A percentile compares a stretch with the other conserved stretches of the same genome.
These are phyloP conservation scores for Firmiana major DNA, from an alignment of 345 rosid genomes.

Conservation along the genomic window DNA sequence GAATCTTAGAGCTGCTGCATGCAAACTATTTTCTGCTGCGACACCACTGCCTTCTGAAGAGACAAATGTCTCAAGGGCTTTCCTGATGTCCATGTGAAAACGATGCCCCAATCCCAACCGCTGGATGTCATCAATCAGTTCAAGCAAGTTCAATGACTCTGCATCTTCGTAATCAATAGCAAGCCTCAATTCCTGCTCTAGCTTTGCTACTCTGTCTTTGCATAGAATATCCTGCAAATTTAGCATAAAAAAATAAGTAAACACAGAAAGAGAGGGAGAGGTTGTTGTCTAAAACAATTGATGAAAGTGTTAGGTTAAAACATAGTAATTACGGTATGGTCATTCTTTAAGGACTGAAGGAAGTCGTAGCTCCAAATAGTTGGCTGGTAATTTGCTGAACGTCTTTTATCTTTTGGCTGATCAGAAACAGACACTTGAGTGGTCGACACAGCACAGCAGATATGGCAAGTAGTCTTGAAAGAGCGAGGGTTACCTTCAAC, in stretches of 20 bases:
- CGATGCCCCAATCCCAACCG: slow-evolving; percentile 35
- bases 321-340: not conserved
- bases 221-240: slow-evolving; percentile 14
- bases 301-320: not conserved
- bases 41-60: not conserved
- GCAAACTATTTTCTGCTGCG: slow-evolving; percentile 14
- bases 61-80: slow-evolving; percentile 18
- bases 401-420: not conserved
- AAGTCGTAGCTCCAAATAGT: slow-evolving; percentile 9
- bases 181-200: slow-evolving; percentile 31
- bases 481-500: not conserved
- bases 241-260: not conserved
- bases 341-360: slow-evolving; percentile 1
- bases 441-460: not conserved
- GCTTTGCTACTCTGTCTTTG: slow-evolving; percentile 11
- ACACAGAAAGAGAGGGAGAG: not conserved
- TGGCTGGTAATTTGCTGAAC: slow-evolving; percentile 13
- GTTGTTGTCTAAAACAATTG: not conserved
- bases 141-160: slow-evolving; percentile 17
- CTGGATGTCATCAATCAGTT: slow-evolving; percentile 42
- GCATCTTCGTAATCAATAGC: slow-evolving; percentile 13
- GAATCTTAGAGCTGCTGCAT: slow-evolving; percentile 35
- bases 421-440: not conserved
- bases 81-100: slow-evolving; percentile 29
- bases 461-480: not conserved